These are phyloP conservation scores for Wolfiporia cocos DNA, from an alignment of 1,284 basidiomycete genomes.

Conservation along the genomic window DNA sequence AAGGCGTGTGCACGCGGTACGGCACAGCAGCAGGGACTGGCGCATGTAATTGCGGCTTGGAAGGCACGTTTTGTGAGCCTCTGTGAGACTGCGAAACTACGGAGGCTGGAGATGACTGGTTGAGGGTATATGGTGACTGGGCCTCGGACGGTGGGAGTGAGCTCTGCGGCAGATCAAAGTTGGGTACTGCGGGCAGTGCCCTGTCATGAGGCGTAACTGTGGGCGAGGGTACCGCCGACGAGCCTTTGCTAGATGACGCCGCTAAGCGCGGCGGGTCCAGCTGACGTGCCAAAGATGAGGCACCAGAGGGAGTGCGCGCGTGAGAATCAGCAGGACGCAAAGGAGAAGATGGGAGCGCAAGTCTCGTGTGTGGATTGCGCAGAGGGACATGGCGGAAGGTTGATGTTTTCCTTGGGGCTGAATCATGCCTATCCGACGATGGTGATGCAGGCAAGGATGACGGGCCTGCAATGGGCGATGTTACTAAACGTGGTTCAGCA, in stretches of 20 bases:
- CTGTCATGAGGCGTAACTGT: constrained; percentile 16
- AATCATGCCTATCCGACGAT: constrained; percentile 14
- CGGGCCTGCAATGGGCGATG: constrained; percentile 17
- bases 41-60: constrained; percentile 3
- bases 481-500: constrained; percentile 6
- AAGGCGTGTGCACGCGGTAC: constrained; percentile 19
- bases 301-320: constrained; percentile 16
- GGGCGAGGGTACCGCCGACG: constrained; percentile 17
- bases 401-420: constrained; percentile 37
- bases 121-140: not conserved
- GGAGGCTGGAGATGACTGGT: constrained; percentile 13
- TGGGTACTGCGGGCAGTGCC: constrained; percentile 18
- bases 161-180: constrained; percentile 12
- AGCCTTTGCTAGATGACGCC: constrained; percentile 15
- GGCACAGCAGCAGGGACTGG: constrained; percentile 18
- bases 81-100: constrained; percentile 12
- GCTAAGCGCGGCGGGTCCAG: constrained; percentile 13
- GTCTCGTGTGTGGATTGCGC: constrained; percentile 29
- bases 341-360: constrained; percentile 34
- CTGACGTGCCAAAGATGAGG: constrained; percentile 14
- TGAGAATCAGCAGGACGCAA: constrained; percentile 30
- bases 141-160: not conserved
- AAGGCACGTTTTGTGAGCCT: constrained; percentile 2
- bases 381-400: constrained; percentile 56
- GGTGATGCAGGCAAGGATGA: constrained; percentile 13